Evolutionary conservation across 2,329 filamentous ascomycete genomes (phyloP).

Genomic region (Aspergillus felis): DNA sequence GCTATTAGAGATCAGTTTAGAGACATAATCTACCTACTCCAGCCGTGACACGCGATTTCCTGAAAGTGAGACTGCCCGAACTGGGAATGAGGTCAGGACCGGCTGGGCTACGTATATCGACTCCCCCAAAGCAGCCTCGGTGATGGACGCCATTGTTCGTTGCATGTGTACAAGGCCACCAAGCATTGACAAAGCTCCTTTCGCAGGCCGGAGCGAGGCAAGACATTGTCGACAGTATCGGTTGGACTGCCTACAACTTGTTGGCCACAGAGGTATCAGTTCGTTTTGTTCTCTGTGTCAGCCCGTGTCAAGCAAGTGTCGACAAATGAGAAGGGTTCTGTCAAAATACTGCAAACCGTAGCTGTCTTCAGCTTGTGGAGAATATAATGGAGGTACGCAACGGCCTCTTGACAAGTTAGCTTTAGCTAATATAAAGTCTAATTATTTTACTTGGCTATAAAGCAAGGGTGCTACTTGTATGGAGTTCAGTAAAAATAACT

Average conservation of each 20-base stretch:
- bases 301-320: background rate
- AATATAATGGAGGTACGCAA: constrained; percentile 32
- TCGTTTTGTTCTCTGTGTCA: background rate
- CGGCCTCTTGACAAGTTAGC: background rate
- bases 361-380: constrained; percentile 36
- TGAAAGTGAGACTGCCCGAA: constrained; percentile 1
- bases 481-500: constrained; percentile 16
- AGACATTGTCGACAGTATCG: constrained; percentile 19
- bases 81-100: constrained; percentile 1
- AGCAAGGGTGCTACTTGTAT: constrained; percentile 34
- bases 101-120: constrained; percentile 10
- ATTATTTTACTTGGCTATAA: constrained; percentile 33
- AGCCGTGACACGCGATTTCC: background rate
- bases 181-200: constrained; percentile 20
- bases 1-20: constrained; percentile 5
- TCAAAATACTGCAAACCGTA: constrained; percentile 24
- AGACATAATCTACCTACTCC: constrained; percentile 2
- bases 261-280: constrained; percentile 33
- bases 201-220: constrained; percentile 24
- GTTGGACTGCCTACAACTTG: constrained; percentile 29
- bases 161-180: constrained; percentile 26
- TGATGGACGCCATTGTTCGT: constrained; percentile 35
- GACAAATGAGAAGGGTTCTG: constrained; percentile 15
- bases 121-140: constrained; percentile 13
- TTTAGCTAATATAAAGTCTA: constrained; percentile 4